Conservation (phyloP, 768 basidiomycete genomes). For the Cyclocybe cylindracea region DNA sequence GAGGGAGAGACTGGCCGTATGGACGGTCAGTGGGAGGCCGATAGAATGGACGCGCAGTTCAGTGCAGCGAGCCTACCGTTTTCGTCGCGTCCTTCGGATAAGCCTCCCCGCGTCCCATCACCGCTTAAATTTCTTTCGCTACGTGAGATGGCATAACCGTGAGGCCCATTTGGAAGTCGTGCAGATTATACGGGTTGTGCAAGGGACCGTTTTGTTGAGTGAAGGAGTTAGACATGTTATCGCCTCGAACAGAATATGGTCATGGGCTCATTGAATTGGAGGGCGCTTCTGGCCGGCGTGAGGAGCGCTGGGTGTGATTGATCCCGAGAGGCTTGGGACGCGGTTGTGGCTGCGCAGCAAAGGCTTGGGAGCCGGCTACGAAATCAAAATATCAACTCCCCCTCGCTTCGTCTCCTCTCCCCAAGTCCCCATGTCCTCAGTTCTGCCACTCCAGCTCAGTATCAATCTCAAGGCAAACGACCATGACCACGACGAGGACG, state of each 20-base stretch:
- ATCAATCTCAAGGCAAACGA: slow-evolving; percentile 32
- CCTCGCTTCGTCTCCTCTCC: slow-evolving; percentile 10
- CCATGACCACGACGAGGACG: slow-evolving; percentile 36
- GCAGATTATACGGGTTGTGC: slow-evolving; percentile 79
- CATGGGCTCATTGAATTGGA: neutral
- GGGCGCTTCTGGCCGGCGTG: neutral
- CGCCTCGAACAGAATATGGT: too few relatives aligned
- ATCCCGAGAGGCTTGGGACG: slow-evolving; percentile 1
- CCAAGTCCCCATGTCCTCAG: slow-evolving; percentile 24
- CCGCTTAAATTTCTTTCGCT: slow-evolving; percentile 74
- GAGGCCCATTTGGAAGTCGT: slow-evolving; percentile 65
- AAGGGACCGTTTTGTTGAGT: slow-evolving; percentile 35
- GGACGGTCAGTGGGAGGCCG: neutral
- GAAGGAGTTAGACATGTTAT: neutral
- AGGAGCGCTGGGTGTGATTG: neutral
- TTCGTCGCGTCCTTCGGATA: slow-evolving; percentile 46
- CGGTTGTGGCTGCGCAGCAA: slow-evolving; percentile 18
- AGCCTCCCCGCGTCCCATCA: slow-evolving; percentile 78
- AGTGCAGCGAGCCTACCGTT: slow-evolving; percentile 4
- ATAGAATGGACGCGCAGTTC: neutral
- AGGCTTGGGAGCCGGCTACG: neutral
- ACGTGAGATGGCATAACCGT: slow-evolving; percentile 71
- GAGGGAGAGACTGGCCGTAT: slow-evolving; percentile 3
- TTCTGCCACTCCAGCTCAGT: slow-evolving; percentile 17
- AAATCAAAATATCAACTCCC: slow-evolving; percentile 1